Evolutionary conservation across 768 basidiomycete species (phyloP).

Genomic region (Suillus luteus): DNA sequence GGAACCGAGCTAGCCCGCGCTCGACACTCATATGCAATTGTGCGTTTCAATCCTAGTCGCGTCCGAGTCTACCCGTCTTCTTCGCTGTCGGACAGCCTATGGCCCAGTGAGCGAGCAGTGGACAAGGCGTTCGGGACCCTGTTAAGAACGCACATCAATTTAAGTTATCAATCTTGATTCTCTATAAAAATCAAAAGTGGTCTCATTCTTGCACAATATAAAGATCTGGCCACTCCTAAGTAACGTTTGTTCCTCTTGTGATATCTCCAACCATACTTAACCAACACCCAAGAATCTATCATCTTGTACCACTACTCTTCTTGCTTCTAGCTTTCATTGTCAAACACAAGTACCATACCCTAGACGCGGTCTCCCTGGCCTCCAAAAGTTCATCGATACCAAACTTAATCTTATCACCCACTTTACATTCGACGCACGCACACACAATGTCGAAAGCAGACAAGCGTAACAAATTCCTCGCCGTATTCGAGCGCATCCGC

Average conservation of each 20-base stretch:
- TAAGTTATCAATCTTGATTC: neutral
- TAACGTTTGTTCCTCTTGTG: neutral
- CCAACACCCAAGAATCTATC: neutral
- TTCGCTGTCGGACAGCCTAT: neutral
- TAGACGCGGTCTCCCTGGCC: neutral
- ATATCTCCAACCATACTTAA: neutral
- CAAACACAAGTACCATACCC: neutral
- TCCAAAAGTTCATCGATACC: neutral
- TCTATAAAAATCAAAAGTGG: constrained; percentile 4
- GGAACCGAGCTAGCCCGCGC: too few relatives aligned
- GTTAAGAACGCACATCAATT: neutral
- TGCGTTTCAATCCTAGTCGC: neutral
- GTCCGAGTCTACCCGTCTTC: neutral
- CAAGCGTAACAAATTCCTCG: constrained; percentile 67
- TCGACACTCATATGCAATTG: too few relatives aligned
- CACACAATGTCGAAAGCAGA: constrained; percentile 34
- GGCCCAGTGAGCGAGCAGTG: neutral
- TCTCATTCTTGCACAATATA: constrained; percentile 2
- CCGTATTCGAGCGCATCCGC: constrained; percentile 68
- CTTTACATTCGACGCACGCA: neutral
- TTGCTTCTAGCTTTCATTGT: neutral
- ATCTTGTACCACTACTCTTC: neutral
- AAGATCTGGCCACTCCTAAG: neutral
- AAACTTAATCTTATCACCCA: neutral
- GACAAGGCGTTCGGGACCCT: neutral